Evolutionary conservation across 1,284 basidiomycete genomes (phyloP).

Genomic region (Bondarzewia mesenterica): DNA sequence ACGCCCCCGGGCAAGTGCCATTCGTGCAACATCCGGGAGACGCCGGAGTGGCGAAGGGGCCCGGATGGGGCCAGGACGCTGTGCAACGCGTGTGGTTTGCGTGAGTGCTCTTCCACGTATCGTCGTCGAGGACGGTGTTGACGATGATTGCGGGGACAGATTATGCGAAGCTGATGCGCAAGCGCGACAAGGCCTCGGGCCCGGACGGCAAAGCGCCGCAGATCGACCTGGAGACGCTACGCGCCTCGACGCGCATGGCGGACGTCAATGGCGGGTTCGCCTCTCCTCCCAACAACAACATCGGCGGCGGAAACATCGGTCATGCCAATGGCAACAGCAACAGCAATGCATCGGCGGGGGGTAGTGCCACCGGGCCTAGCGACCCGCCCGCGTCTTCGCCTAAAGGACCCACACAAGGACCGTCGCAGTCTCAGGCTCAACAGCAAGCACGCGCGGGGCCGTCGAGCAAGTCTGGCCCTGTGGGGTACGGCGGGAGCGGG

Average conservation of each 20-base stretch:
- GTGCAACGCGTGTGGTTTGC: constrained; percentile 77
- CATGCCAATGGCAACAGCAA: background rate
- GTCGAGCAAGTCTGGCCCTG: background rate
- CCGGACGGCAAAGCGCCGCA: constrained; percentile 43
- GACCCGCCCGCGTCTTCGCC: background rate
- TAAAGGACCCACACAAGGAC: background rate
- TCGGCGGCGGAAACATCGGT: constrained; percentile 7
- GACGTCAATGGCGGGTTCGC: constrained; percentile 10
- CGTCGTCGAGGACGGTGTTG: no score
- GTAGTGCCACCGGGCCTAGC: no score
- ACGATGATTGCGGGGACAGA: no score
- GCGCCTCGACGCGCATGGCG: constrained; percentile 37
- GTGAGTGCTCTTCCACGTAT: constrained; percentile 40
- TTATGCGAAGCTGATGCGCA: constrained; percentile 72
- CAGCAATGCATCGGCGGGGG: no score
- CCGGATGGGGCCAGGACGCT: constrained; percentile 74
- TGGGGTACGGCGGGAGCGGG: no score
- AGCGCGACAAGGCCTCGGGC: constrained; percentile 52
- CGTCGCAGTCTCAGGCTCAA: no score
- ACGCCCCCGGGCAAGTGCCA: constrained; percentile 78
- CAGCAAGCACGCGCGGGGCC: background rate
- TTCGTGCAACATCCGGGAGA: constrained; percentile 77
- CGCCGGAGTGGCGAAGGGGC: constrained; percentile 76
- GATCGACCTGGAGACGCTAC: constrained; percentile 67
- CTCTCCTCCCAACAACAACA: constrained; percentile 7